phyloP scores from a whole-genome alignment of 78 protist species.

The Dictyostelium capitatum region DNA sequence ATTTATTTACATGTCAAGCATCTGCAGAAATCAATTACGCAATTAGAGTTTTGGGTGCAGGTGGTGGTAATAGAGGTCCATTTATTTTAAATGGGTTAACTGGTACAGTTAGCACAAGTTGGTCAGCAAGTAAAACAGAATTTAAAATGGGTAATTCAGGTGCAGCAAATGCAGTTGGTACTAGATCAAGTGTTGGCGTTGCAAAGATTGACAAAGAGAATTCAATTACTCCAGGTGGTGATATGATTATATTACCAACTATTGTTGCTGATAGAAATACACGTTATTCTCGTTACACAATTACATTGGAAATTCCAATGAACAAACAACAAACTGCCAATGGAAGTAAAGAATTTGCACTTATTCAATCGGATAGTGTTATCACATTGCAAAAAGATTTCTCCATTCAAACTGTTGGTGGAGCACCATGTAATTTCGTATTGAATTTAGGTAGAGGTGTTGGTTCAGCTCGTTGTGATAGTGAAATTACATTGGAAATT shows the following conservation, averaged over 20 bases:
- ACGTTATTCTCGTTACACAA: neutral
- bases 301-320: neutral
- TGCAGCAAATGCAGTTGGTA: neutral
- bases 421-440: slow-evolving; percentile 53
- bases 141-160: neutral
- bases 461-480: slow-evolving; percentile 39
- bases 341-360: neutral
- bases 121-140: neutral
- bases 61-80: slow-evolving; percentile 79
- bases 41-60: slow-evolving; percentile 34
- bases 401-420: slow-evolving; percentile 69
- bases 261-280: slow-evolving; percentile 3
- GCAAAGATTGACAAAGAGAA: too few relatives aligned
- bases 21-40: slow-evolving; percentile 18
- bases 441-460: slow-evolving; percentile 3
- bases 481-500: slow-evolving; percentile 40
- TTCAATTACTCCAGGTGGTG: neutral
- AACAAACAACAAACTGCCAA: neutral
- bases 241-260: slow-evolving; percentile 17
- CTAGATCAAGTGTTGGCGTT: neutral
- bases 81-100: slow-evolving; percentile 6
- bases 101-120: neutral
- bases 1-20: neutral
- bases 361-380: too few relatives aligned
- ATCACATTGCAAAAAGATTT: slow-evolving; percentile 31